Evolutionary conservation across 495 filamentous ascomycete species (phyloP).

Genomic region (Hyaloscypha hepaticicola): DNA sequence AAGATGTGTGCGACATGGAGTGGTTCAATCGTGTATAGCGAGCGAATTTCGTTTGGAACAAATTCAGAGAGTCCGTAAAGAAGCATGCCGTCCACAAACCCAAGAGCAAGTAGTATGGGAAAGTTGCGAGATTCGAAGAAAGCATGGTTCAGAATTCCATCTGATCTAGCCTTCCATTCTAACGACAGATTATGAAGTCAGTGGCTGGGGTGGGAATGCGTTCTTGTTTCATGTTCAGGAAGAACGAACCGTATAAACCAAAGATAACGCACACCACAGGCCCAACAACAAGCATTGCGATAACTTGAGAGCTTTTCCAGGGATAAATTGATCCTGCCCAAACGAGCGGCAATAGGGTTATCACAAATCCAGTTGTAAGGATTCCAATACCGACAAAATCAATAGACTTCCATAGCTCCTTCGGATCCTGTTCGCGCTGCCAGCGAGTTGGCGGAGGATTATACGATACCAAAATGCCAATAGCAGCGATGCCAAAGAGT

Average conservation of each 20-base stretch:
- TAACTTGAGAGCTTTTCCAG: background rate
- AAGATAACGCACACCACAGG: background rate
- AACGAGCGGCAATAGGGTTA: background rate
- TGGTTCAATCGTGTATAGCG: background rate
- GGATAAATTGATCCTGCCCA: conserved; percentile 1
- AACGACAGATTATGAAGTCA: background rate
- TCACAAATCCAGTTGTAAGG: background rate
- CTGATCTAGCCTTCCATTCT: background rate
- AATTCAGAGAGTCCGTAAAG: conserved; percentile 1
- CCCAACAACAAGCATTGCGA: conserved; percentile 2
- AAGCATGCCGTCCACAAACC: conserved; percentile 1
- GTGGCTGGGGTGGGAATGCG: background rate
- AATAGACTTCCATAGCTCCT: background rate
- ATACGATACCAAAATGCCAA: background rate
- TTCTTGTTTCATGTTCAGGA: background rate
- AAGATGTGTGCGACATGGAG: no score
- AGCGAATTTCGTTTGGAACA: background rate
- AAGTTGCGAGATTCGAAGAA: conserved; percentile 3
- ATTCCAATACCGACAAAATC: conserved; percentile 1
- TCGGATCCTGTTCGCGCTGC: background rate
- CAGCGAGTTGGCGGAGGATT: conserved; percentile 4
- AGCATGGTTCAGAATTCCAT: background rate
- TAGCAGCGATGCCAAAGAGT: background rate
- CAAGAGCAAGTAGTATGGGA: background rate
- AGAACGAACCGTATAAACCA: conserved; percentile 1